Percentiles rank a stretch among this genome's conserved stretches.
Evolutionary conservation across 2,329 filamentous ascomycete genomes (phyloP).

Genomic region (Pseudogymnoascus verrucosus): DNA sequence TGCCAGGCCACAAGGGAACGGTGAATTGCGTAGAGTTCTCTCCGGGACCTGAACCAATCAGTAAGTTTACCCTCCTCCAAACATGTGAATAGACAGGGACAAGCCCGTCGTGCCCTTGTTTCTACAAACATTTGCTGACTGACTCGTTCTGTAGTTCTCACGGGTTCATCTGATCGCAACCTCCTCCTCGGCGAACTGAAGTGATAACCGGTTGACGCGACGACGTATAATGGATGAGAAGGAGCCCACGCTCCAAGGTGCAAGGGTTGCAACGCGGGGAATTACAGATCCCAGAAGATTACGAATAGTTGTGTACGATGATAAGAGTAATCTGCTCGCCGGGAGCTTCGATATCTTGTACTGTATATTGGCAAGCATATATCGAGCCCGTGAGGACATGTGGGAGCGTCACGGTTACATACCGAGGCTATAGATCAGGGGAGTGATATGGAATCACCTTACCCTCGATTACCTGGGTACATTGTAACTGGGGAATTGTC

Average conservation of each 20-base stretch:
- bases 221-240: not conserved
- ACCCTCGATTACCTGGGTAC: not conserved
- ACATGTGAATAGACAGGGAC: not conserved
- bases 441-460: not conserved
- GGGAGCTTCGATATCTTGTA: not conserved
- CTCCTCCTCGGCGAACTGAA: slow-evolving; percentile 76
- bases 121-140: slow-evolving; percentile 16
- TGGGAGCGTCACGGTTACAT: not conserved
- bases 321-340: not conserved
- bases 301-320: not conserved
- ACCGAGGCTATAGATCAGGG: not conserved
- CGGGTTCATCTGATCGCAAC: slow-evolving; percentile 81
- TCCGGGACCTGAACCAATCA: slow-evolving; percentile 73
- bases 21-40: slow-evolving; percentile 94
- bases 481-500: not conserved
- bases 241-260: not conserved
- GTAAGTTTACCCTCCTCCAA: slow-evolving; percentile 48
- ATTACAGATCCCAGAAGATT: not conserved
- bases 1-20: slow-evolving; percentile 89
- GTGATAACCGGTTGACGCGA: slow-evolving; percentile 34
- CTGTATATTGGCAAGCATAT: slow-evolving; percentile 2
- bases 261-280: not conserved
- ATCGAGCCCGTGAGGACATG: not conserved
- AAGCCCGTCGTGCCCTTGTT: not conserved
- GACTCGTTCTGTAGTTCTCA: slow-evolving; percentile 56